phyloP scores from a whole-genome alignment of 768 basidiomycete species.

The Lentinula detonsa region DNA sequence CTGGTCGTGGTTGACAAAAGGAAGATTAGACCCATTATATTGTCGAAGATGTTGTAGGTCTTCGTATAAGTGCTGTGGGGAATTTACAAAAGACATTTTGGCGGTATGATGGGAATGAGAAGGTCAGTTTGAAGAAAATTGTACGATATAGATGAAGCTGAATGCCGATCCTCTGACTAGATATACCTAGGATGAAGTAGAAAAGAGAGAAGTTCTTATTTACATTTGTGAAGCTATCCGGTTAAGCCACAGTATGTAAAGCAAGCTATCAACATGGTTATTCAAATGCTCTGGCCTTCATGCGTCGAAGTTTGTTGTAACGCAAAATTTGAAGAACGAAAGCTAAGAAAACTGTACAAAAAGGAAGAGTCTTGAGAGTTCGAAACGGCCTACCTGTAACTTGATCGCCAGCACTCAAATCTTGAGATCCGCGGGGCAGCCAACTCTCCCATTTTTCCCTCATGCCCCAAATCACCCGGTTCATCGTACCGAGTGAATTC shows the following conservation, averaged over 20 bases:
- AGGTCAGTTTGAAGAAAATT: background rate
- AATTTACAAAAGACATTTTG: background rate
- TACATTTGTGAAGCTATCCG: conserved; percentile 1
- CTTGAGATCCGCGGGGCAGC: conserved; percentile 5
- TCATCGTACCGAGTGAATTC: background rate
- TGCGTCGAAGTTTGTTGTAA: background rate
- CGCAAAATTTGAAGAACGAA: background rate
- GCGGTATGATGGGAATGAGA: background rate
- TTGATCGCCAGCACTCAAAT: conserved; percentile 5
- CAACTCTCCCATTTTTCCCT: background rate
- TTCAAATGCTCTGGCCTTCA: background rate
- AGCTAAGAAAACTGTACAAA: background rate
- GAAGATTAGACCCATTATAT: background rate
- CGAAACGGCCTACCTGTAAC: background rate
- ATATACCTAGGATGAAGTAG: background rate
- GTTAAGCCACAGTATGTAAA: conserved; percentile 5
- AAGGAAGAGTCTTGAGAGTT: background rate
- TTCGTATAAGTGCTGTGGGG: background rate
- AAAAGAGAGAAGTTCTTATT: background rate
- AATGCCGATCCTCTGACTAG: background rate
- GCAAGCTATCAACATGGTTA: background rate
- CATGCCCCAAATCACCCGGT: background rate
- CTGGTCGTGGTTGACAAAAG: background rate
- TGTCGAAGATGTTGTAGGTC: background rate
- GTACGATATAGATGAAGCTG: background rate